Conservation (phyloP, 768 basidiomycete species). For the Leccinum olivaceopallidum region DNA sequence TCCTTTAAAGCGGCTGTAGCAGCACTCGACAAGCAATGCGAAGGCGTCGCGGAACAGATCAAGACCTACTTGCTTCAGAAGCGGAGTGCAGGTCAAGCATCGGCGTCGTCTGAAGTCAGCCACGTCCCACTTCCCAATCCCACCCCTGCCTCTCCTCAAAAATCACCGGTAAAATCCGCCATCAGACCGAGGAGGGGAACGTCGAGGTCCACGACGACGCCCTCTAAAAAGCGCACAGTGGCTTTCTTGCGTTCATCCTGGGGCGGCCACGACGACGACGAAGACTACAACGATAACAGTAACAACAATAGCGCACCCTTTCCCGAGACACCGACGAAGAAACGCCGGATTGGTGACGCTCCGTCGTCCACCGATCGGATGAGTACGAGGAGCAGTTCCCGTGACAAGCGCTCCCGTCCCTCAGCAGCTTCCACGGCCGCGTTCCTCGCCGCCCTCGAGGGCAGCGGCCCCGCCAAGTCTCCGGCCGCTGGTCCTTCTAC, state of each 20-base stretch:
- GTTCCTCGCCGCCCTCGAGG: slow-evolving; percentile 22
- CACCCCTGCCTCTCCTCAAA: slow-evolving; percentile 15
- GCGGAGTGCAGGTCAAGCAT: not conserved
- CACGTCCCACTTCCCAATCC: not conserved
- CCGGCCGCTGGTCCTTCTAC: slow-evolving; percentile 25
- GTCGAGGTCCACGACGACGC: slow-evolving; percentile 11
- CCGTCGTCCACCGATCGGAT: slow-evolving; percentile 14
- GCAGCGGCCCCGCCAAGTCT: slow-evolving; percentile 6
- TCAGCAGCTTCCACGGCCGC: slow-evolving; percentile 7
- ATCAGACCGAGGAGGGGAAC: slow-evolving; percentile 8
- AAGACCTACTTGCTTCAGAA: slow-evolving; percentile 13
- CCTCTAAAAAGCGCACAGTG: slow-evolving; percentile 35
- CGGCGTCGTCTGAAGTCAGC: slow-evolving; percentile 1
- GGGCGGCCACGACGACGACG: slow-evolving; percentile 23
- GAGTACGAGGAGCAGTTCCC: slow-evolving; percentile 12
- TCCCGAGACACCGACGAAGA: slow-evolving; percentile 46
- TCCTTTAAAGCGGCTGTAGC: slow-evolving; percentile 22
- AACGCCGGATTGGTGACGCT: slow-evolving; percentile 31
- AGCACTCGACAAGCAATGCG: slow-evolving; percentile 28
- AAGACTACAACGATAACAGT: slow-evolving; percentile 25
- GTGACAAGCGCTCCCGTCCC: slow-evolving; percentile 4
- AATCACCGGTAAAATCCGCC: slow-evolving; percentile 21
- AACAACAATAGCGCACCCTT: slow-evolving; percentile 14
- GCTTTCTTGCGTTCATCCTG: slow-evolving; percentile 14
- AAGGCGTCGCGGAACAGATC: slow-evolving; percentile 25